Percentiles rank a stretch among this genome's conserved stretches.
These are phyloP conservation scores for Pyrenochaeta sp. DNA, from an alignment of 2,329 filamentous ascomycete genomes.

Conservation along the genomic window DNA sequence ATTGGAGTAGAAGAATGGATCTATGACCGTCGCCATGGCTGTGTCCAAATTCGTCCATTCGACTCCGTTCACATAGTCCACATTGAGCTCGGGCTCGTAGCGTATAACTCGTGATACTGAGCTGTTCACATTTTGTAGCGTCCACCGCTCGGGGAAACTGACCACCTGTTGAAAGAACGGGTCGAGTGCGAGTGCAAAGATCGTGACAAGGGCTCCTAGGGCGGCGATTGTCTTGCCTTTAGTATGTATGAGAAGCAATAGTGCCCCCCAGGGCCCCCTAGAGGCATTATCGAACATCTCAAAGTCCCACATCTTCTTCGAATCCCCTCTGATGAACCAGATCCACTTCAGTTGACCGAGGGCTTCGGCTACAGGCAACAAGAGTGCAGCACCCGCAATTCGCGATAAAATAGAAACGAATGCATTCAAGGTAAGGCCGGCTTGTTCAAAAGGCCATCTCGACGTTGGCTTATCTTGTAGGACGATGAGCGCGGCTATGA, in stretches of 20 bases:
- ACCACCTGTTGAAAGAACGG: constrained; percentile 44
- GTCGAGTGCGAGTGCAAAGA: constrained; percentile 18
- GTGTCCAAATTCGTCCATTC: background rate
- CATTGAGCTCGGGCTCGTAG: constrained; percentile 11
- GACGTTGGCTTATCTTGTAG: constrained; percentile 12
- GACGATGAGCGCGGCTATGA: constrained; percentile 22
- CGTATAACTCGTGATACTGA: constrained; percentile 15
- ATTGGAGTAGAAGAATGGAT: constrained; percentile 28
- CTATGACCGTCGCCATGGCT: background rate
- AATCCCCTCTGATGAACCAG: constrained; percentile 21
- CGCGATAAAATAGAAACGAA: constrained; percentile 37
- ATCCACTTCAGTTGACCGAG: constrained; percentile 40
- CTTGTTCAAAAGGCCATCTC: constrained; percentile 17
- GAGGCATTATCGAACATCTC: constrained; percentile 42
- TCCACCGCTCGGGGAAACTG: constrained; percentile 13
- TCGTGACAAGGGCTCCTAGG: constrained; percentile 5
- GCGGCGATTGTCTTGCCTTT: constrained; percentile 25
- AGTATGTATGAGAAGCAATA: constrained; percentile 18
- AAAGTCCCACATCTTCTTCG: constrained; percentile 38
- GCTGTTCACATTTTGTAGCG: constrained; percentile 14
- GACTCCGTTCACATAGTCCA: background rate
- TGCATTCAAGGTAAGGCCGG: constrained; percentile 33
- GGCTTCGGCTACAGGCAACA: constrained; percentile 33
- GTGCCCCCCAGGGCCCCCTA: constrained; percentile 18
- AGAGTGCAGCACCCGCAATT: constrained; percentile 34